phyloP scores from a whole-genome alignment of 1,139 yeast species.

The Geotrichum histeridarum region DNA sequence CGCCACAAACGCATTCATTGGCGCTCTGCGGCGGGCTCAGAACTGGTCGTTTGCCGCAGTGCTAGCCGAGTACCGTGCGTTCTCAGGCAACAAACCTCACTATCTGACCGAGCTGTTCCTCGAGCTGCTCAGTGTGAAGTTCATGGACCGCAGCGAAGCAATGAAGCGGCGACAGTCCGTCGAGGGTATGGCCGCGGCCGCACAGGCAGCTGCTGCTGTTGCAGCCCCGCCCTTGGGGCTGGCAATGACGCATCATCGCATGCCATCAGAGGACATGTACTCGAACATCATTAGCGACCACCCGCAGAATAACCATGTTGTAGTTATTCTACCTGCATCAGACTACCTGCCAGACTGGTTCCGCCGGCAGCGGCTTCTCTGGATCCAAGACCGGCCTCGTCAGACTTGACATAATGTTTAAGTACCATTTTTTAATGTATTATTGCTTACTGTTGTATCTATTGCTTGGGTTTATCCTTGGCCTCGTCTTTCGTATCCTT shows the following conservation, averaged over 20 bases:
- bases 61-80: slow-evolving; percentile 76
- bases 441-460: no score
- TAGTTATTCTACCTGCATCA: slow-evolving; percentile 54
- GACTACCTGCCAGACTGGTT: slow-evolving; percentile 66
- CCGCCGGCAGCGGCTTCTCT: slow-evolving; percentile 46
- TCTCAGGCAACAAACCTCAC: slow-evolving; percentile 65
- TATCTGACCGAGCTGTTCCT: slow-evolving; percentile 79
- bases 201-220: slow-evolving; percentile 12
- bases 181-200: slow-evolving; percentile 16
- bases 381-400: not conserved
- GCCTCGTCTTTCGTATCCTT: not conserved
- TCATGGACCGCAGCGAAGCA: slow-evolving; percentile 16
- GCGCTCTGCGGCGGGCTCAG: slow-evolving; percentile 73
- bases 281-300: slow-evolving; percentile 36
- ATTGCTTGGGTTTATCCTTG: not conserved
- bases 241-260: not conserved
- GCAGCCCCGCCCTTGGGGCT: slow-evolving; percentile 8
- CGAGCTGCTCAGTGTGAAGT: slow-evolving; percentile 51
- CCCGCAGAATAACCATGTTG: slow-evolving; percentile 23
- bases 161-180: slow-evolving; percentile 15
- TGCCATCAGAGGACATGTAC: slow-evolving; percentile 23
- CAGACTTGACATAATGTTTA: no score
- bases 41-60: slow-evolving; percentile 86
- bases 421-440: no score
- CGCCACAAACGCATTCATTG: slow-evolving; percentile 71